Evolutionary conservation across 2,329 filamentous ascomycete genomes (phyloP).

Genomic region (Phialemonium atrogriseum): DNA sequence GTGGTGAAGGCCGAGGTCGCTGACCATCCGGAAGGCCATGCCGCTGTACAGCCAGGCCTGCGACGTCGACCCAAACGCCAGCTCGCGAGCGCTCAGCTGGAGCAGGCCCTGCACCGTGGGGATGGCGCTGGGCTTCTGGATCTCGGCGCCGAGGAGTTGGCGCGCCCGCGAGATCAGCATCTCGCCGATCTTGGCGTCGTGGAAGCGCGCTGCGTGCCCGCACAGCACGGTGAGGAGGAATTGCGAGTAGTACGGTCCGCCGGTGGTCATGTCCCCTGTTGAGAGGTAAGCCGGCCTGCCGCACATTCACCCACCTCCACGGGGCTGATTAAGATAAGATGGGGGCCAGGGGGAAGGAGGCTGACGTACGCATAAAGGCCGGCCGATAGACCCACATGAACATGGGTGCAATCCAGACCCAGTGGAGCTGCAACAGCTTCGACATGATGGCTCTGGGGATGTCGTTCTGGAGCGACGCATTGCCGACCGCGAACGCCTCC

Average conservation of each 20-base stretch:
- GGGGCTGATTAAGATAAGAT: no score
- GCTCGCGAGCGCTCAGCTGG: conserved; percentile 19
- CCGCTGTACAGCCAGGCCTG: conserved; percentile 22
- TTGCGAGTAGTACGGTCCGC: conserved; percentile 19
- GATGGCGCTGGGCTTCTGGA: conserved; percentile 19
- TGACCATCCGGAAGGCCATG: conserved; percentile 21
- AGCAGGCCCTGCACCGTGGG: conserved; percentile 20
- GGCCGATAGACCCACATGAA: conserved; percentile 21
- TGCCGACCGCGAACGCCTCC: conserved; percentile 18
- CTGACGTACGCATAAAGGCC: conserved; percentile 15
- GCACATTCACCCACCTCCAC: no score
- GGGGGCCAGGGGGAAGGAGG: no score
- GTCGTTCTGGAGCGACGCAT: conserved; percentile 14
- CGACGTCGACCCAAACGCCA: conserved; percentile 18
- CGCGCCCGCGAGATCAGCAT: conserved; percentile 15
- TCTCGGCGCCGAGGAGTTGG: conserved; percentile 15
- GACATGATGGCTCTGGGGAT: conserved; percentile 12
- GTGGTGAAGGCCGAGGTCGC: conserved; percentile 17
- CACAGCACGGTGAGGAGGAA: conserved; percentile 18
- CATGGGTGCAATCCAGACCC: conserved; percentile 18
- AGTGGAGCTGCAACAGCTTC: conserved; percentile 14
- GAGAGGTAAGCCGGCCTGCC: no score
- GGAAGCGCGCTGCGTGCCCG: conserved; percentile 16
- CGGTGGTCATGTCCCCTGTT: conserved; percentile 18
- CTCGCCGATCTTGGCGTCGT: conserved; percentile 10